Evolutionary conservation across 2,329 filamentous ascomycete species (phyloP).

Genomic region (Colletotrichum truncatum): DNA sequence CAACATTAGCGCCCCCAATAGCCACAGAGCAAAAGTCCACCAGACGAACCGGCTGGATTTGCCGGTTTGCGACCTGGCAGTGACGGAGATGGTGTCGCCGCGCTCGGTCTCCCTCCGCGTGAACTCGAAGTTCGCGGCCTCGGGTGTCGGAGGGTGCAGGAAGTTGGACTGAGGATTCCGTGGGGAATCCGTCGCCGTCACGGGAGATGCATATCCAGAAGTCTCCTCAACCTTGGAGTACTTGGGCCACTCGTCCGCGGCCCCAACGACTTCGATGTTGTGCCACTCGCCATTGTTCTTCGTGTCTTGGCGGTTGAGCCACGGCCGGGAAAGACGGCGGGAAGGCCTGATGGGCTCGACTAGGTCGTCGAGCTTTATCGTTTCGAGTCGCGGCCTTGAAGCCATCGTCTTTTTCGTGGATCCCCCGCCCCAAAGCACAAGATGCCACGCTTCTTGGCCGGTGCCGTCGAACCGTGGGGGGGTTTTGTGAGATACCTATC

Average conservation of each 20-base stretch:
- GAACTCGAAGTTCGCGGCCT: background rate
- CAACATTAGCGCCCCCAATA: conserved; percentile 10
- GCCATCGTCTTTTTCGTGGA: background rate
- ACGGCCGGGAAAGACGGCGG: background rate
- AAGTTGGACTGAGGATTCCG: background rate
- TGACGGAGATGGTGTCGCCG: conserved; percentile 10
- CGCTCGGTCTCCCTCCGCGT: background rate
- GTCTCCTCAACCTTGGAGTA: background rate
- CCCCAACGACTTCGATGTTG: background rate
- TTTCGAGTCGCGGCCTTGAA: background rate
- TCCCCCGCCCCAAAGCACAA: too few relatives aligned
- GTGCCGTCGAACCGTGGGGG: too few relatives aligned
- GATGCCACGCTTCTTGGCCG: too few relatives aligned
- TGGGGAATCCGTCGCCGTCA: background rate
- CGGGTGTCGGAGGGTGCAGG: conserved; percentile 13
- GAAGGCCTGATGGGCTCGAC: background rate
- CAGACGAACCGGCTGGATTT: conserved; percentile 10
- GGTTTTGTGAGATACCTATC: too few relatives aligned
- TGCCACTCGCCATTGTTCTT: background rate
- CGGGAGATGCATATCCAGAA: background rate
- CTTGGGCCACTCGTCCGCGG: background rate
- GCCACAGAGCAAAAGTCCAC: conserved; percentile 20
- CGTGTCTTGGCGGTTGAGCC: background rate
- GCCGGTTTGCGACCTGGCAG: background rate
- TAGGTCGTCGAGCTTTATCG: conserved; percentile 16